Conservation (phyloP, 768 basidiomycete genomes). For the Crassisporium funariophilum region DNA sequence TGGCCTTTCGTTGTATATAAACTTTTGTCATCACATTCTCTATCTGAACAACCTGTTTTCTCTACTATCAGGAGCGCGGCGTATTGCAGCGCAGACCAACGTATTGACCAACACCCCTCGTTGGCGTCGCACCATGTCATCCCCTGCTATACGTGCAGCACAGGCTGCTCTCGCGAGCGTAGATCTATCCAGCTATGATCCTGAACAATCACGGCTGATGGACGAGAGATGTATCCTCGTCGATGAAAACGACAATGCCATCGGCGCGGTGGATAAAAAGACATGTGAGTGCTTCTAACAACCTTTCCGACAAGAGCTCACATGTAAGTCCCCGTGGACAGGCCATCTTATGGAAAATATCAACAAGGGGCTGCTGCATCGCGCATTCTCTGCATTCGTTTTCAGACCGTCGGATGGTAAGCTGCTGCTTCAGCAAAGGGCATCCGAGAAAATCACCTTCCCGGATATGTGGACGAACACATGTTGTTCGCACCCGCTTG, state of each 20-base stretch:
- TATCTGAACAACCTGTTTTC: constrained; percentile 20
- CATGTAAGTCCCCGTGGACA: constrained; percentile 28
- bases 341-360: constrained; percentile 99
- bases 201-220: constrained; percentile 94
- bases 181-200: constrained; percentile 84
- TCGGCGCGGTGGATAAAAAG: constrained; percentile 93
- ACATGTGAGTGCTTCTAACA: constrained; percentile 65
- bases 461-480: constrained; percentile 99
- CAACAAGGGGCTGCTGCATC: constrained; percentile 89
- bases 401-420: constrained; percentile 94
- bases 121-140: constrained; percentile 43
- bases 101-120: not conserved
- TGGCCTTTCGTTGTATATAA: constrained; percentile 1
- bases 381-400: constrained; percentile 97
- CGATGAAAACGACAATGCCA: constrained; percentile 81
- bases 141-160: constrained; percentile 64
- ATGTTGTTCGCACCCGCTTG: constrained; percentile 95
- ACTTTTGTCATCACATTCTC: constrained; percentile 3
- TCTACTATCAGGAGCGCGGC: constrained; percentile 19
- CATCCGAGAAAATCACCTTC: constrained; percentile 99
- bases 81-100: constrained; percentile 17
- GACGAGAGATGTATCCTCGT: constrained; percentile 93
- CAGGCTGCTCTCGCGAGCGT: constrained; percentile 67
- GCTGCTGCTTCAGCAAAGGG: constrained; percentile 91
- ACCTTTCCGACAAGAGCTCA: not conserved